Evolutionary conservation across 805 yeast species (phyloP), one percentile per base, ranked within the genome.

Genomic region (Kuraishia capsulata): DNA sequence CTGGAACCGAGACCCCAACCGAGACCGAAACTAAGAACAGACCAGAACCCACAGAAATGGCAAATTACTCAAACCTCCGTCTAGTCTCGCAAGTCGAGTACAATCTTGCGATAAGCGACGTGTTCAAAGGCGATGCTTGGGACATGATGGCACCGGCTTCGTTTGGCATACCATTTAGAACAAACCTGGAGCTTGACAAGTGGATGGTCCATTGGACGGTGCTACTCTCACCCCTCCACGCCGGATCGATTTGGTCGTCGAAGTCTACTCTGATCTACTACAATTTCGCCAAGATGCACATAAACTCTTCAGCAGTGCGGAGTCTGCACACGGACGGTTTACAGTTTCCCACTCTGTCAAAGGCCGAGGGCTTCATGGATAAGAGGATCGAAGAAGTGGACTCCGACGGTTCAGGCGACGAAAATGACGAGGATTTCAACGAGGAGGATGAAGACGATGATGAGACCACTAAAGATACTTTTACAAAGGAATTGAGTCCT

Each of bases 141-240:
- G 78, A 71, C 39, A 52, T 76, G 17, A 54, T 80, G 30, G 62
- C 73, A 0, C 86, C 86, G 0, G 61, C 76, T 2, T 61, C 73
- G 1, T 73, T 79, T 52, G 88, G 88, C 0, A 65, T 80, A 8
- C 86, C 86, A 0, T 79, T 82, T 51, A 73, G 71, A 45, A 69
- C 78, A 5, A 80, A 80, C 50, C 55, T 80, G 40, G 84, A 78
- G 41, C 56, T 80, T 28, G 88, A 80, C 49, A 77, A 72, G 54
- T 80, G 88, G 88, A 80, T 80, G 85, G 84, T 80, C 4, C 78
- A 80, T 17, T 80, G 88, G 88, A 77, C 88, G 0, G 83, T 81
- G 9, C 54, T 79, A 30, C 57, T 80, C 17, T 73, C 82, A 3
- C 82, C 84, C 1, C 67, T 74, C 35, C 60, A 56, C 16, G 58